Evolutionary conservation across 768 basidiomycete genomes (phyloP).

Genomic region (Tylopilus plumbeoviolaceoides): DNA sequence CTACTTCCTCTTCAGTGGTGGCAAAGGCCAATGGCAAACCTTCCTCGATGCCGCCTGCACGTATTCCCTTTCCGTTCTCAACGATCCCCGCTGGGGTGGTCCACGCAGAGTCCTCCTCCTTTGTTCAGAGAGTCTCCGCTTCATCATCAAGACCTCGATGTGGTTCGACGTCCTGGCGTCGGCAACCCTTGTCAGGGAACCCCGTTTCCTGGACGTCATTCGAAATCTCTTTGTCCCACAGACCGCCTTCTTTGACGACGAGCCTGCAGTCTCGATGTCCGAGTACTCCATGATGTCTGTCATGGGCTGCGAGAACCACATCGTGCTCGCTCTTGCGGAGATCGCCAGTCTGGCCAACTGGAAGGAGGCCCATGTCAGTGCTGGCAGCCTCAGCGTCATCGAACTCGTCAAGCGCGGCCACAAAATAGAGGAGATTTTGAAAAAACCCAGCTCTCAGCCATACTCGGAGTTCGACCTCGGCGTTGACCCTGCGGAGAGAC

Average conservation of each 20-base stretch:
- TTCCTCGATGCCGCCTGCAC: slow-evolving; percentile 60
- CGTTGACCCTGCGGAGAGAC: slow-evolving; percentile 1
- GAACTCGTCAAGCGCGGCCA: slow-evolving; percentile 53
- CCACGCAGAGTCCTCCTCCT: slow-evolving; percentile 42
- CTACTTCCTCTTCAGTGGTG: slow-evolving; percentile 73
- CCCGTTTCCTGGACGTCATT: slow-evolving; percentile 55
- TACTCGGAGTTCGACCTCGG: background rate
- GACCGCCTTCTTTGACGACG: slow-evolving; percentile 23
- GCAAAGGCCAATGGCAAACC: slow-evolving; percentile 60
- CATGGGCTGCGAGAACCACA: slow-evolving; percentile 82
- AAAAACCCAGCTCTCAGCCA: slow-evolving; percentile 12
- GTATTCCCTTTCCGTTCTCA: slow-evolving; percentile 51
- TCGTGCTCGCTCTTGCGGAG: slow-evolving; percentile 77
- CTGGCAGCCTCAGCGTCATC: slow-evolving; percentile 53
- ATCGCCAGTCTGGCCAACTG: slow-evolving; percentile 61
- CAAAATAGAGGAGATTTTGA: slow-evolving; percentile 44
- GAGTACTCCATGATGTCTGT: slow-evolving; percentile 72
- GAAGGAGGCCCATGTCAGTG: slow-evolving; percentile 45
- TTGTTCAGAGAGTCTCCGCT: slow-evolving; percentile 51
- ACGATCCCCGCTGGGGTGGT: slow-evolving; percentile 33
- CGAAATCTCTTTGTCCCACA: slow-evolving; percentile 46
- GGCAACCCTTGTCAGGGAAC: slow-evolving; percentile 58
- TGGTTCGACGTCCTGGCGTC: slow-evolving; percentile 87
- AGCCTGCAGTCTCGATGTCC: slow-evolving; percentile 35
- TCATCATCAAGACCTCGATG: slow-evolving; percentile 79